Evolutionary conservation across 495 filamentous ascomycete species (phyloP).

Genomic region (Ascobolus immersus): DNA sequence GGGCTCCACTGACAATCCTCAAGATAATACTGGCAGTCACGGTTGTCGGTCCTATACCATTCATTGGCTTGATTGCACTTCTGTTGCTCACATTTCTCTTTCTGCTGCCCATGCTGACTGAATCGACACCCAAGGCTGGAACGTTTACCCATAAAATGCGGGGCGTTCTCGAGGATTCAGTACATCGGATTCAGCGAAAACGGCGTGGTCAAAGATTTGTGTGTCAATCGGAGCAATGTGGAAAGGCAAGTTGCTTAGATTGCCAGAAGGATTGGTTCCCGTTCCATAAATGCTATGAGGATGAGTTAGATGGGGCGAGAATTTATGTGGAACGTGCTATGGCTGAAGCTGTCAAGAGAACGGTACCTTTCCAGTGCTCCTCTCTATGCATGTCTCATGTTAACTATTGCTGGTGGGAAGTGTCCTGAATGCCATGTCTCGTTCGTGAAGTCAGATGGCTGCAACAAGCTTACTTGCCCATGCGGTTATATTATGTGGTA

Average conservation of each 20-base stretch:
- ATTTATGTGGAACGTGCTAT: constrained; percentile 74
- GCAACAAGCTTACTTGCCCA: constrained; percentile 92
- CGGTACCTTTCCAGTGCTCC: constrained; percentile 14
- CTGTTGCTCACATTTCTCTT: constrained; percentile 2
- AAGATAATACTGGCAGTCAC: constrained; percentile 18
- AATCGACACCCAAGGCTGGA: no score
- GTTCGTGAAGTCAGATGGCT: constrained; percentile 78
- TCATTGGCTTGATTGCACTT: neutral
- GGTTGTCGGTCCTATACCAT: constrained; percentile 11
- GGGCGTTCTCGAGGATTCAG: constrained; percentile 4
- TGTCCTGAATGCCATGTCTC: constrained; percentile 72
- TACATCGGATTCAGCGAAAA: constrained; percentile 6
- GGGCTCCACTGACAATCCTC: constrained; percentile 17
- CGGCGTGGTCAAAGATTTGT: constrained; percentile 26
- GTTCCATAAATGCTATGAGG: constrained; percentile 40
- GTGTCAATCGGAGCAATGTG: constrained; percentile 43
- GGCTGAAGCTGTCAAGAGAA: constrained; percentile 81
- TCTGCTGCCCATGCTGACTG: constrained; percentile 2
- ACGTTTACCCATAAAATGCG: no score
- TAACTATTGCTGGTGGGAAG: neutral
- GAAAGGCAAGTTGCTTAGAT: constrained; percentile 45
- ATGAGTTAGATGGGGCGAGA: constrained; percentile 41
- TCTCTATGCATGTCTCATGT: neutral
- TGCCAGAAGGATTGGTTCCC: constrained; percentile 42
- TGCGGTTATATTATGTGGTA: constrained; percentile 98